phyloP scores from a whole-genome alignment of 768 basidiomycete species.

The Calocybe gangraenosa region DNA sequence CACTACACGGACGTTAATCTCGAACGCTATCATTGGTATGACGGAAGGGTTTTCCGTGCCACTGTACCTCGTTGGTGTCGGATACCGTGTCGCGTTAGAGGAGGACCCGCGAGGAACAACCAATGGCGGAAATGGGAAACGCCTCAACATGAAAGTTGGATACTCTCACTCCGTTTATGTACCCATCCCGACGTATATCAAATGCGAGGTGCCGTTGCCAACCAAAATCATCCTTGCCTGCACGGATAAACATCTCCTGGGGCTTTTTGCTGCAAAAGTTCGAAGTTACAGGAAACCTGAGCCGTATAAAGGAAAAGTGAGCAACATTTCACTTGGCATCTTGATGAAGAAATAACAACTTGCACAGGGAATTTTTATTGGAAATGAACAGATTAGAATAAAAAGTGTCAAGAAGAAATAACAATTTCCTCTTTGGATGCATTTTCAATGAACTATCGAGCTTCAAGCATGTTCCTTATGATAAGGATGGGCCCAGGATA shows the following conservation, averaged over 20 bases:
- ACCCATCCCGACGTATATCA: conserved; percentile 78
- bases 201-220: conserved; percentile 72
- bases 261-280: conserved; percentile 85
- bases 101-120: conserved; percentile 62
- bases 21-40: conserved; percentile 88
- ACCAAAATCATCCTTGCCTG: conserved; percentile 83
- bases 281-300: conserved; percentile 86
- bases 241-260: conserved; percentile 84
- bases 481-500: too few species aligned
- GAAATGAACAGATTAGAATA: conserved; percentile 87
- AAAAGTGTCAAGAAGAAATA: conserved; percentile 97
- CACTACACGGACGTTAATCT: conserved; percentile 84
- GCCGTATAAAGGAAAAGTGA: conserved; percentile 96
- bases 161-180: conserved; percentile 86
- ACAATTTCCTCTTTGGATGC: conserved; percentile 15
- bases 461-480: too few species aligned
- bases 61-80: conserved; percentile 90
- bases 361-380: conserved; percentile 85
- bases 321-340: conserved; percentile 21
- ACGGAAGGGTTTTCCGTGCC: conserved; percentile 82
- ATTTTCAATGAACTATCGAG: too few species aligned
- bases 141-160: conserved; percentile 89
- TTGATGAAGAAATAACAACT: background rate
- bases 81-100: conserved; percentile 87
- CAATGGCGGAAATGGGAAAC: conserved; percentile 55